Percentiles rank a stretch among this genome's conserved stretches.
Conservation (phyloP, 2,329 filamentous ascomycete genomes). For the Periconia sp. region DNA sequence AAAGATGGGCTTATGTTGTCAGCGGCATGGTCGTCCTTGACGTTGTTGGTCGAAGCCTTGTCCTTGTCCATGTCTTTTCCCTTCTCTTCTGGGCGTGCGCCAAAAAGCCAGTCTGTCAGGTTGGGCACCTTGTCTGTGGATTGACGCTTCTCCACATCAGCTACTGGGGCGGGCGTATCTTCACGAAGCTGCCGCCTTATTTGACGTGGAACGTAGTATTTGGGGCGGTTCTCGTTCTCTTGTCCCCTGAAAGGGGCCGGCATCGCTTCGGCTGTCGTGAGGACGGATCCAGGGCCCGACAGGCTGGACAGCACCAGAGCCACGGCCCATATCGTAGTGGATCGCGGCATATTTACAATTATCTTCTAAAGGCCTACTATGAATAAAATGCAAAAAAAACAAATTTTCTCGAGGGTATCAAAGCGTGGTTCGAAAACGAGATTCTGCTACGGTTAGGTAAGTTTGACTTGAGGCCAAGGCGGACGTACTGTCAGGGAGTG, state of each 20-base stretch:
- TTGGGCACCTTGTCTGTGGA: conserved; percentile 12
- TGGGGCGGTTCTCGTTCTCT: conserved; percentile 39
- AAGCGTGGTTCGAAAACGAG: conserved; percentile 18
- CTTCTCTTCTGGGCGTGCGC: not conserved
- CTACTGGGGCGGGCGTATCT: conserved; percentile 35
- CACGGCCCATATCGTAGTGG: conserved; percentile 50
- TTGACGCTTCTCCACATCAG: conserved; percentile 21
- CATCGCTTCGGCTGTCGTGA: conserved; percentile 53
- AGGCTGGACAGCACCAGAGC: conserved; percentile 47
- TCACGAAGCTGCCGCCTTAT: conserved; percentile 47
- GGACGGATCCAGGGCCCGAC: conserved; percentile 49
- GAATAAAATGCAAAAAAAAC: conserved; percentile 14
- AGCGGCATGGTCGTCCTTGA: not conserved
- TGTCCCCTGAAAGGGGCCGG: conserved; percentile 43
- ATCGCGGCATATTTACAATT: conserved; percentile 47
- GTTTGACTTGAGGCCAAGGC: not conserved
- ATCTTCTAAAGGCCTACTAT: conserved; percentile 27
- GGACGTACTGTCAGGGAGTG: conserved; percentile 40
- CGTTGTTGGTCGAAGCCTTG: not conserved
- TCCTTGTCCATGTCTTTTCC: too few relatives aligned
- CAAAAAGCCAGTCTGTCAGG: not conserved
- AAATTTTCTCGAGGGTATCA: conserved; percentile 23
- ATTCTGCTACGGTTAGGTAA: conserved; percentile 13
- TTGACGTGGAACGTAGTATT: conserved; percentile 53
- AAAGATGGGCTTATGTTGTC: not conserved